Percentiles rank a stretch among this genome's conserved stretches.
Conservation (phyloP, 805 yeast species). For the Scheffersomyces ergatensis region DNA sequence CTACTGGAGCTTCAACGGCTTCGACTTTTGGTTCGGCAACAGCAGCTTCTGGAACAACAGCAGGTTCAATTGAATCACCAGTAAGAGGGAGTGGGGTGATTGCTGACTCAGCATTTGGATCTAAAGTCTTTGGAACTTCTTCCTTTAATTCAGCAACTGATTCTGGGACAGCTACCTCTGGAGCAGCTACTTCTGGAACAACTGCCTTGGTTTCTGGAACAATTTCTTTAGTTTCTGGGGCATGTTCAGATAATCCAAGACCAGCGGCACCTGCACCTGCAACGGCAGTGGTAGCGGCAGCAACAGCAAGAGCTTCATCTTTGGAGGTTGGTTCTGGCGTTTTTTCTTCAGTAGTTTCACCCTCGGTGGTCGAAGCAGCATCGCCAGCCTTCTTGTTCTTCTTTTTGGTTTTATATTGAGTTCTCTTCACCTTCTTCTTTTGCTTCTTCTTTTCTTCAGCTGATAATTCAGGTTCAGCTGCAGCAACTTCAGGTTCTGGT, state of each 20-base stretch:
- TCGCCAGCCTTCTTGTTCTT: conserved; percentile 20
- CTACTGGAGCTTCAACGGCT: conserved; percentile 2
- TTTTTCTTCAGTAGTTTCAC: conserved; percentile 13
- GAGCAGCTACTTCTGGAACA: conserved; percentile 4
- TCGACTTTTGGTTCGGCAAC: conserved; percentile 9
- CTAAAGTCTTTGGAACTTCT: conserved; percentile 7
- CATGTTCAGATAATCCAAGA: conserved; percentile 13
- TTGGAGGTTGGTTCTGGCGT: conserved; percentile 19
- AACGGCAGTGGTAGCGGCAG: conserved; percentile 12
- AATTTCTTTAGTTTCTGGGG: conserved; percentile 6
- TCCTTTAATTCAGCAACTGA: conserved; percentile 6
- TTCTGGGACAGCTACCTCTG: conserved; percentile 4
- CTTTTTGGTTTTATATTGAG: conserved; percentile 41
- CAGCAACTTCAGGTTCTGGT: no score
- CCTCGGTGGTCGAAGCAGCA: conserved; percentile 11
- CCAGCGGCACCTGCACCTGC: conserved; percentile 10
- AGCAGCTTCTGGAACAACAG: conserved; percentile 9
- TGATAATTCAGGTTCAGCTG: no score
- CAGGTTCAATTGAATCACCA: conserved; percentile 6
- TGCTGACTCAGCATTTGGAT: conserved; percentile 12
- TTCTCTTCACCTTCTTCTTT: conserved; percentile 44
- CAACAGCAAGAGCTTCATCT: conserved; percentile 5
- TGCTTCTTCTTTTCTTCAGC: conserved; percentile 40
- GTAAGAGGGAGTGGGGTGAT: conserved; percentile 8
- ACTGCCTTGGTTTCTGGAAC: conserved; percentile 11